These are phyloP conservation scores for Batrachochytrium dendrobatidis DNA, from an alignment of 371 early-diverging fungal species.

Conservation along the genomic window DNA sequence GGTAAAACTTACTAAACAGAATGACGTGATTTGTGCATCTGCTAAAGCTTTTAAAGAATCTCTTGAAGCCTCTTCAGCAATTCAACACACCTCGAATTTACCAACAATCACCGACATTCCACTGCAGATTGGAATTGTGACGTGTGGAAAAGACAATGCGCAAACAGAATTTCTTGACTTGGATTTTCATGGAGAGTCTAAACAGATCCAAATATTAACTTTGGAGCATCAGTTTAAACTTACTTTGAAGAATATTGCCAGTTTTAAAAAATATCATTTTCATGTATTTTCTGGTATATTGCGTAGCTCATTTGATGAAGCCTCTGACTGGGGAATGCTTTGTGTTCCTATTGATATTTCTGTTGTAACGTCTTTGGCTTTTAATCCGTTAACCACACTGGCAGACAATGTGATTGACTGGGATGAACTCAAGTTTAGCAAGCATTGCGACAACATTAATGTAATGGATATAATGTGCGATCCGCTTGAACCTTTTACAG, in stretches of 20 bases:
- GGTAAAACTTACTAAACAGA: too few species aligned
- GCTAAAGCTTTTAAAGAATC: background rate
- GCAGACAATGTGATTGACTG: constrained; percentile 42
- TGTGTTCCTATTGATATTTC: constrained; percentile 10
- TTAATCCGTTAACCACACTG: background rate
- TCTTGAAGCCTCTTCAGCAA: too few species aligned
- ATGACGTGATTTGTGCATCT: too few species aligned
- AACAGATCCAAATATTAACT: background rate
- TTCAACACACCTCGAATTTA: too few species aligned
- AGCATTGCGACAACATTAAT: background rate
- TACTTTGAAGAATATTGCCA: background rate
- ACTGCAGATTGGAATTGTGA: background rate
- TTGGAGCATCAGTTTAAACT: background rate
- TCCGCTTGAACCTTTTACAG: background rate
- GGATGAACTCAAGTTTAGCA: constrained; percentile 26
- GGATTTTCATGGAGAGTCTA: background rate
- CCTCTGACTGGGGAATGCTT: constrained; percentile 11
- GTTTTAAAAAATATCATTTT: constrained; percentile 9
- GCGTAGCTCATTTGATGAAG: constrained; percentile 10
- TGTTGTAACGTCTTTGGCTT: background rate
- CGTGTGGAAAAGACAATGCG: background rate
- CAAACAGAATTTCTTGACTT: background rate
- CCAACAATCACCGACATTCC: background rate
- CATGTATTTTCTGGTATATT: constrained; percentile 15
- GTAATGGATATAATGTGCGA: background rate